Evolutionary conservation across 768 basidiomycete genomes (phyloP), one percentile per base, ranked within the genome.

Genomic region (Mycena vulgaris): DNA sequence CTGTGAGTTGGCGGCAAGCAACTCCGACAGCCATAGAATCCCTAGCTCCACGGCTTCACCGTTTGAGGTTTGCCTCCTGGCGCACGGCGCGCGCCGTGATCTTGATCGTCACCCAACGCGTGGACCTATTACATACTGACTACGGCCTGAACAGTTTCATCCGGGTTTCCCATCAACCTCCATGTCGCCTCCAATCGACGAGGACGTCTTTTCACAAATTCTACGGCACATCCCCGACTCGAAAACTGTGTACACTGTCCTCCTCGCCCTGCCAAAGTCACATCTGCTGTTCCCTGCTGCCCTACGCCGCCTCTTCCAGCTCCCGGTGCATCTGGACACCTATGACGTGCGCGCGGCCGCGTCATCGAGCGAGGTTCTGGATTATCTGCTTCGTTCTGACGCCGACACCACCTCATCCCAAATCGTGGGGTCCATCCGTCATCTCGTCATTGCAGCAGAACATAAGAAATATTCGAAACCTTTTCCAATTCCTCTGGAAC

Each of bases 361-460:
- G n/a, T n/a, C 56, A 1, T 65, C 67, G 1, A 61, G 48, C 21
- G 35, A 52, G 11, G 51, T 65, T 19, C 61, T 72, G 2, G 53
- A 68, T 25, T 60, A 63, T 40, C 30, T 69, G 6, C 55, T 69
- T n/a, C 17, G 16, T 2, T 19, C n/a, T 5, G 45, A 17, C 1
- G 23, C 6, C 21, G 42, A n/a, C 21, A 21, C 6, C 3, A 11
- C n/a, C 2, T 10, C 2, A 1, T 31, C 25, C 10, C 39, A n/a
- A 7, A 45, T 64, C 17, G 49, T 51, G 14, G 37, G 21, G 27
- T 70, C 57, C 5, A 42, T 70, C 19, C 47, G 57, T 6, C 58
- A 70, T 27, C 58, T 70, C 5, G 63, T 64, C 2, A 9, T 59
- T 27, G 48, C 69, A 5, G 39, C 59, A 11, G 69, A 70, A 30